Conservation (phyloP, 176 grass and related monocot species). For the Zizania latifolia region DNA sequence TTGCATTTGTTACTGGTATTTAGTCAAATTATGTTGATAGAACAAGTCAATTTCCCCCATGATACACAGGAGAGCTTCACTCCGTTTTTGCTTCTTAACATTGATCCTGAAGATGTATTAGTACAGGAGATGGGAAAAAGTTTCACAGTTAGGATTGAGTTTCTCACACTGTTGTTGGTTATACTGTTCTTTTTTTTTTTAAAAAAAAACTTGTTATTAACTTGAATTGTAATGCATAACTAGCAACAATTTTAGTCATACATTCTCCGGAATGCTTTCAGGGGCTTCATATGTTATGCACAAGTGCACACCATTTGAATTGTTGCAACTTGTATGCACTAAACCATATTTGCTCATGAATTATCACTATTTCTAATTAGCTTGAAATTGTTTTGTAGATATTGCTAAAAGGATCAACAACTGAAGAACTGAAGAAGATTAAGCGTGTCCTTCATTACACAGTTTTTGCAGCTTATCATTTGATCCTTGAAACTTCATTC, state of each 20-base stretch:
- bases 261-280: not conserved
- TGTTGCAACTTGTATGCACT: slow-evolving; percentile 1
- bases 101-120: not conserved
- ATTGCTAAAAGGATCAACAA: slow-evolving; percentile 80
- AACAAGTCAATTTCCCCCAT: not conserved
- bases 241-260: not conserved
- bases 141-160: not conserved
- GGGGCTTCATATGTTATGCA: slow-evolving; percentile 1
- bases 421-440: slow-evolving; percentile 84
- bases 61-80: not conserved
- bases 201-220: not conserved
- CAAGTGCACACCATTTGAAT: not conserved
- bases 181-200: not conserved
- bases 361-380: slow-evolving; percentile 15
- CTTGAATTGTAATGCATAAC: not conserved
- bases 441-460: slow-evolving; percentile 78
- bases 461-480: slow-evolving; percentile 93
- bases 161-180: not conserved
- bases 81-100: not conserved
- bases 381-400: slow-evolving; percentile 54
- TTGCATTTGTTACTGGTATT: not conserved
- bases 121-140: not conserved
- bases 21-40: not conserved
- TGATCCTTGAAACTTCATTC: slow-evolving; percentile 90
- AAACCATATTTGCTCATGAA: not conserved